Percentiles rank a stretch among this genome's conserved stretches.
These are phyloP conservation scores for Fusarium pininemorale DNA, from an alignment of 2,329 filamentous ascomycete species.

Conservation along the genomic window DNA sequence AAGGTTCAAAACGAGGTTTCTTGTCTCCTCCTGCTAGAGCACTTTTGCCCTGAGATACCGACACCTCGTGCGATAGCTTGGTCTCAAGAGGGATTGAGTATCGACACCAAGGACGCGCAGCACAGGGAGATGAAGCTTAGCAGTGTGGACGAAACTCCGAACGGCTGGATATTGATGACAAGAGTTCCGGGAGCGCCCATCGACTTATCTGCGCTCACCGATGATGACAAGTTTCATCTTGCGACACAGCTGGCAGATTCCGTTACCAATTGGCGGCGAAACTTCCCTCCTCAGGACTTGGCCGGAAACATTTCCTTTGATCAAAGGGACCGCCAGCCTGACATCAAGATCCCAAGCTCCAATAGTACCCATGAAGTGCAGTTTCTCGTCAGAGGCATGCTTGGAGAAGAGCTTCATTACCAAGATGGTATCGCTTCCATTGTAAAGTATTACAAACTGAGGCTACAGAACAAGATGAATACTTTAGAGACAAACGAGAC, in stretches of 20 bases:
- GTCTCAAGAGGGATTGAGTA: background rate
- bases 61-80: background rate
- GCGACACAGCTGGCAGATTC: background rate
- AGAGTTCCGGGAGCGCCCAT: background rate
- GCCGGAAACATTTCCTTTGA: background rate
- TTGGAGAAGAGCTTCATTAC: background rate
- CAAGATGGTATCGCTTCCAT: accelerated
- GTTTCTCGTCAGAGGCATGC: background rate
- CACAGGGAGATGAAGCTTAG: accelerated
- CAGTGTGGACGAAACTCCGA: background rate
- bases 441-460: background rate
- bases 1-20: conserved; percentile 15
- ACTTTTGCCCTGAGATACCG: background rate
- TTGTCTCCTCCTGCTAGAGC: background rate
- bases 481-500: background rate
- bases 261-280: background rate
- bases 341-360: accelerated
- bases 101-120: background rate
- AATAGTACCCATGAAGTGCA: accelerated
- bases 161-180: conserved; percentile 13
- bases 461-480: background rate
- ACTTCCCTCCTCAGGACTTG: background rate
- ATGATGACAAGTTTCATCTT: background rate
- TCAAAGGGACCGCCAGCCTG: accelerated
- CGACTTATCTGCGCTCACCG: background rate